Evolutionary conservation across 2,329 filamentous ascomycete species (phyloP).

Genomic region (Exophiala dermatitidis): DNA sequence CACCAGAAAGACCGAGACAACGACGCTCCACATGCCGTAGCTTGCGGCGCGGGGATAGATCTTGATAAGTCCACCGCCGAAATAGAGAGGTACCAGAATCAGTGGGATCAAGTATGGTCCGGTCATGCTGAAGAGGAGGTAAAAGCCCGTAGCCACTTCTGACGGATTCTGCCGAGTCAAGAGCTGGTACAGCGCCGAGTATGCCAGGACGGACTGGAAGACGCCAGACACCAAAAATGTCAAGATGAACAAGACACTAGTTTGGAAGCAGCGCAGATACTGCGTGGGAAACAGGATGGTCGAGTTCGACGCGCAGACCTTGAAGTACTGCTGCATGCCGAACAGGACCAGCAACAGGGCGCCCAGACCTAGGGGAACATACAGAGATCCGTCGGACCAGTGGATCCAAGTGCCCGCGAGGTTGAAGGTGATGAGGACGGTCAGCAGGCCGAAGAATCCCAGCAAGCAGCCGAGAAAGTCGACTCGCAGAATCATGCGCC

Average conservation of each 20-base stretch:
- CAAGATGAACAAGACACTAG: slow-evolving; percentile 9
- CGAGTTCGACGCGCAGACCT: slow-evolving; percentile 1
- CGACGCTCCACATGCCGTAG: slow-evolving; percentile 14
- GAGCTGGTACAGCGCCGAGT: slow-evolving; percentile 16
- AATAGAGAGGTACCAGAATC: slow-evolving; percentile 11
- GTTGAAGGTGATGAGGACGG: slow-evolving; percentile 17
- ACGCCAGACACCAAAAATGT: slow-evolving; percentile 11
- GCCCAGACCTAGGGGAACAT: slow-evolving; percentile 8
- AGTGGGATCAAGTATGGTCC: slow-evolving; percentile 13
- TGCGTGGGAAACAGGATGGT: slow-evolving; percentile 9
- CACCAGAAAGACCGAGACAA: slow-evolving; percentile 14
- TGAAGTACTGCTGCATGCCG: slow-evolving; percentile 10
- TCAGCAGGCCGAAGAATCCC: slow-evolving; percentile 15
- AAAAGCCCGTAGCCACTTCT: slow-evolving; percentile 10
- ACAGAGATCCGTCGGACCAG: slow-evolving; percentile 10
- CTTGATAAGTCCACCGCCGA: slow-evolving; percentile 15
- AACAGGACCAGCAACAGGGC: slow-evolving; percentile 4
- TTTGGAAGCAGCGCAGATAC: slow-evolving; percentile 13
- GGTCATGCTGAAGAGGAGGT: slow-evolving; percentile 14
- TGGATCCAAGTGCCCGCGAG: slow-evolving; percentile 7
- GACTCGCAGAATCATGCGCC: slow-evolving; percentile 1
- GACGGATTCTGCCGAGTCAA: slow-evolving; percentile 10
- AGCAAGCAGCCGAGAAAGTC: slow-evolving; percentile 11
- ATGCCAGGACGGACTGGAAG: slow-evolving; percentile 12
- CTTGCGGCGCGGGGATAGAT: slow-evolving; percentile 9